Base-by-base conservation (phyloP, 2,329 filamentous ascomycete genomes). In the Ophiocordyceps camponoti-saundersi region DNA sequence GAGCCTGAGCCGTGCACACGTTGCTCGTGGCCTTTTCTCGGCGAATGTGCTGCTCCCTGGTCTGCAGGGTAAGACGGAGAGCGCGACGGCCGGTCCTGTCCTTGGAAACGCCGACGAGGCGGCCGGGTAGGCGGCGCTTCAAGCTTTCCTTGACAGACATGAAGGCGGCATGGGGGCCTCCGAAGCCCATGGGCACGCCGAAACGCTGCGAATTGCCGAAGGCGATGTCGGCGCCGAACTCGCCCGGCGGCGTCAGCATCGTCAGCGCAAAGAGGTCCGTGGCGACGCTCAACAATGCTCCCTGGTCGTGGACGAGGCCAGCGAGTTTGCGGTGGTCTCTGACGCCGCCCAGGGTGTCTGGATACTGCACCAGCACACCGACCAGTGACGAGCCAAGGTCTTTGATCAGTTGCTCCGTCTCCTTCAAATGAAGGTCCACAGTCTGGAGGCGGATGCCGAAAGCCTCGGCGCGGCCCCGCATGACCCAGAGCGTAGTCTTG, bases 1-100 rank as follows among this genome's bases (percentile, higher is more conserved):
- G 69, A 10, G 90, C 90, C 65, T 96, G 90, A 1, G 90, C 89
- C 1, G 90, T 96, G 69, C 90, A 96, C 49, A 95, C 89, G 60
- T 96, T 96, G 70, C 88, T 95, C 2, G 90, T 96, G 1, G 90
- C 90, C 73, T 95, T 95, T 63, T 96, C 90, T 58, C 90, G 78
- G 53, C 90, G 78, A 61, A 96, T 95, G 62, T 96, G 90, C 68
- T 96, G 90, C 67, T 96, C 90, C 56, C 90, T 75, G 11, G 90
- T 95, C 66, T 96, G 90, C 46, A 95, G 69, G 18, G 90, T 85
- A 58, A 95, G 67, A 56, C 90, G 76, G 53, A 93, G 80, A 6
- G 89, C 90, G 13, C 75, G 80, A 52, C 85, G 78, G 8, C 90
- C 90, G 6, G 88, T 71, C 47, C 90, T 77, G 60, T 96, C 90